phyloP scores from a whole-genome alignment of 225 moss, liverwort and hornwort genomes.

The Asterella californica region DNA sequence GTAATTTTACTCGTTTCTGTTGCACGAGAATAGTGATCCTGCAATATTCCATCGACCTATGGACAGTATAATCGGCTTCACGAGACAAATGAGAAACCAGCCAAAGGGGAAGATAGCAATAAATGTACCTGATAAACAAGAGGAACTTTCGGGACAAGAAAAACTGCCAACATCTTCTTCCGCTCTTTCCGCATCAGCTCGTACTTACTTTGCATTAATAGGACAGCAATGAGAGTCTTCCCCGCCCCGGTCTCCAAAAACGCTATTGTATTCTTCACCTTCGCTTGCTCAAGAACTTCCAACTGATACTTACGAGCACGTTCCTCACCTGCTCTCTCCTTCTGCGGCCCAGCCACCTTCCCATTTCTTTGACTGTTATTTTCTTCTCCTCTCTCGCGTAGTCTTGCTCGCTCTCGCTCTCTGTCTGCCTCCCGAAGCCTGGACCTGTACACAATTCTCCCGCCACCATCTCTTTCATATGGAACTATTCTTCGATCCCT shows the following conservation, averaged over 20 bases:
- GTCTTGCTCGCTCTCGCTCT: slow-evolving; percentile 38
- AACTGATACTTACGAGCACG: slow-evolving; percentile 93
- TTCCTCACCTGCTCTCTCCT: slow-evolving; percentile 80
- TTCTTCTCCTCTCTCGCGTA: slow-evolving; percentile 41
- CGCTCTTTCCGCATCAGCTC: slow-evolving; percentile 73
- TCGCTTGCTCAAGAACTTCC: slow-evolving; percentile 92
- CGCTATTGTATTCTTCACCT: slow-evolving; percentile 97
- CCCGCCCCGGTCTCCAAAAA: slow-evolving; percentile 97
- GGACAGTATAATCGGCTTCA: background rate
- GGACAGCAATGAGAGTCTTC: slow-evolving; percentile 95
- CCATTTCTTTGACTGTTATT: slow-evolving; percentile 40
- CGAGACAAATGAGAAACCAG: background rate
- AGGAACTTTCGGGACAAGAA: slow-evolving; percentile 97
- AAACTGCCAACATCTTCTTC: slow-evolving; percentile 92
- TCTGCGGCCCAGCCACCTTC: slow-evolving; percentile 33
- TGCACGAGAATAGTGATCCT: background rate
- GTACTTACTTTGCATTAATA: slow-evolving; percentile 90
- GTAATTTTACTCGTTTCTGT: background rate
- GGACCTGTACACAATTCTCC: slow-evolving; percentile 43
- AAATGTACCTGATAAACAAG: slow-evolving; percentile 85
- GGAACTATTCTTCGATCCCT: slow-evolving; percentile 37
- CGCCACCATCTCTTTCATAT: slow-evolving; percentile 43
- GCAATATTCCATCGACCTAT: background rate
- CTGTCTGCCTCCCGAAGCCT: slow-evolving; percentile 52
- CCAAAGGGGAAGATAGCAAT: background rate